phyloP scores from a whole-genome alignment of 2,329 filamentous ascomycete species.

The Verticillium klebahnii region DNA sequence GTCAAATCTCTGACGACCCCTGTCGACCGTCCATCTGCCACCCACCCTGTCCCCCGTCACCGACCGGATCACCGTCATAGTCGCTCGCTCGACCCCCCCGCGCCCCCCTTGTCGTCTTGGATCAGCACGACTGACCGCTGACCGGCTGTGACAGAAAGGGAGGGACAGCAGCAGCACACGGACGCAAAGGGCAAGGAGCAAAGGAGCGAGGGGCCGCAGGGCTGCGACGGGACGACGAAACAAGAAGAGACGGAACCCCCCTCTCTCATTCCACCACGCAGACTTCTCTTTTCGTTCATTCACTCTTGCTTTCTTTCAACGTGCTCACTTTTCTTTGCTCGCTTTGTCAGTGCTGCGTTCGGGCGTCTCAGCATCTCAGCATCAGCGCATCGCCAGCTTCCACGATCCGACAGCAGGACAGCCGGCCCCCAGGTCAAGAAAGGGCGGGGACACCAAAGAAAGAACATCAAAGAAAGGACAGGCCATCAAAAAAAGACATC shows the following conservation, averaged over 20 bases:
- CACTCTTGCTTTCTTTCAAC: not conserved
- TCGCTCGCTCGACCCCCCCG: not conserved
- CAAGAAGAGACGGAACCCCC: not conserved
- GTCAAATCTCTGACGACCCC: not conserved
- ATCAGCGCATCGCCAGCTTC: not conserved
- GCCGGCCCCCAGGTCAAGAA: not conserved
- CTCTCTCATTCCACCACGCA: not conserved
- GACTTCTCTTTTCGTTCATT: not conserved
- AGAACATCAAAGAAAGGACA: too few relatives aligned
- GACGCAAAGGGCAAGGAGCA: not conserved
- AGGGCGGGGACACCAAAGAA: not conserved
- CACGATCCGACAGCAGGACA: not conserved
- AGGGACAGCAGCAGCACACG: not conserved
- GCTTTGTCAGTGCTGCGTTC: not conserved
- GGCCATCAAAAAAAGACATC: too few relatives aligned
- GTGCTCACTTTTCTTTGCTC: not conserved
- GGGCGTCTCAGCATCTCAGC: not conserved
- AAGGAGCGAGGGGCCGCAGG: not conserved
- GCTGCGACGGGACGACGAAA: not conserved
- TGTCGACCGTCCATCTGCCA: not conserved
- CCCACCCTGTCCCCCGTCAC: not conserved
- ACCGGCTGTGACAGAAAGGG: not conserved
- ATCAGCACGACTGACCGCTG: not conserved
- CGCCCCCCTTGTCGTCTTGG: not conserved
- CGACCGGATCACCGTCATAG: not conserved